Base-by-base conservation (phyloP, 805 yeast genomes). In the Saturnispora besseyi region DNA sequence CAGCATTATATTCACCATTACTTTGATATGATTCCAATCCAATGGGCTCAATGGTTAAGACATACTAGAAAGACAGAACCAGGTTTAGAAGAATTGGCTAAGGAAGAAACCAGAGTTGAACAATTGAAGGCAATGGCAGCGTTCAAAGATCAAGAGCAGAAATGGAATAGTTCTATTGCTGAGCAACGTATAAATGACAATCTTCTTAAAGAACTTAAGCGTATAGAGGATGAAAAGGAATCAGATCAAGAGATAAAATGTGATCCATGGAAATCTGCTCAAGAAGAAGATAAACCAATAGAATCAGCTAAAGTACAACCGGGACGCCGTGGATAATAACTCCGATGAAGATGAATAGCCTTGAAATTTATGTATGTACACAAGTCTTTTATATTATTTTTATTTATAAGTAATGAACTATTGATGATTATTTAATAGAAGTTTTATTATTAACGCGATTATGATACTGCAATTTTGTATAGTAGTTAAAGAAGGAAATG, bases 31-130 rank as follows among this genome's bases (percentile, higher is more conserved):
- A 78, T 74, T 3, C 81, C 81, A 15, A 78, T 88, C 13, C 87
- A 80, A 58, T 87, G 96, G 95, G 69, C 77, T 36, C 90, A 83
- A 61, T 87, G 96, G 95, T 72, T 87, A 21, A 65, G 91, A 48
- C 70, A 77, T 56, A 79, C 86, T 2, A 71, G 93, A 45, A 64
- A 69, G 1, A 60, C 65, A 2, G 73, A 81, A 6, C 96, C 96
- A 0, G 70, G 81, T 0, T 57, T 87, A 21, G 69, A 73, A 36
- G 95, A 87, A 53, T 72, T 87, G 37, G 55, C 74, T 1, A 67
- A 66, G 2, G 95, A 87, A 56, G 71, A 78, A 57, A 58, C 68
- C 30, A 70, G 96, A 34, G 78, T 79, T 45, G 70, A 69, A 38
- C 69, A 68, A 13, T 69, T 86, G 54, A 76, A 78, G 59, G 56